Evolutionary conservation across 495 filamentous ascomycete species (phyloP), one percentile per base, ranked within the genome.

Genomic region (Penicillium nucicola): DNA sequence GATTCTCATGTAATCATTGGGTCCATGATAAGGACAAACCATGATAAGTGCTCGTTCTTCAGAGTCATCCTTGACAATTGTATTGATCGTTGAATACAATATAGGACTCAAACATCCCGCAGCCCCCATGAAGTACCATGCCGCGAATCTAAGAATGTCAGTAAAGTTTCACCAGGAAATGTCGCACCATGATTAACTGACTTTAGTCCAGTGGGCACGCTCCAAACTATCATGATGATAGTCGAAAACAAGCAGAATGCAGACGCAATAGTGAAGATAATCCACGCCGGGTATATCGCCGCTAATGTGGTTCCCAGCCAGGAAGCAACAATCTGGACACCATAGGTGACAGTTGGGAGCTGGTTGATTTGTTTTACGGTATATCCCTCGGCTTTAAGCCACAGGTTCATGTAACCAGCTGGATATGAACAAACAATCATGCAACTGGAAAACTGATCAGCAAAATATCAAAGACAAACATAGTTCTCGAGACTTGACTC

Each of bases 11-110:
- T 2, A 19, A 39, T 15, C 1, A 34, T 12, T 10, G 9, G 5
- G 28, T 46, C 13, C 1, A 51, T n/a, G n/a, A 18, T 5, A 31
- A 15, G 10, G 22, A 23, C 55, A 43, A 56, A 77, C 70, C 59
- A 77, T 17, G n/a, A 76, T 77, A 1, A 77, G 60, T 9, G 71
- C 74, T 30, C 74, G 62, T 34, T 77, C 74, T 32, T 76, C 74
- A 0, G 70, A 72, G 33, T 77, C 74, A 13, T 69, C 65, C 30
- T 69, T 70, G 12, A 76, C 72, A 19, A 77, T 63, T 0, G 71
- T 71, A 40, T 77, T 77, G 12, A 72, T 69, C 0, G 70, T 75
- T 0, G 74, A 77, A 47, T 76, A 77, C 9, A 77, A 38, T 13
- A 77, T 71, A 2, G 72, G 72, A 41, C 70, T 76, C 11, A 64